phyloP scores from a whole-genome alignment of 108 stramenopile genomes.

The Fistulifera solaris region DNA sequence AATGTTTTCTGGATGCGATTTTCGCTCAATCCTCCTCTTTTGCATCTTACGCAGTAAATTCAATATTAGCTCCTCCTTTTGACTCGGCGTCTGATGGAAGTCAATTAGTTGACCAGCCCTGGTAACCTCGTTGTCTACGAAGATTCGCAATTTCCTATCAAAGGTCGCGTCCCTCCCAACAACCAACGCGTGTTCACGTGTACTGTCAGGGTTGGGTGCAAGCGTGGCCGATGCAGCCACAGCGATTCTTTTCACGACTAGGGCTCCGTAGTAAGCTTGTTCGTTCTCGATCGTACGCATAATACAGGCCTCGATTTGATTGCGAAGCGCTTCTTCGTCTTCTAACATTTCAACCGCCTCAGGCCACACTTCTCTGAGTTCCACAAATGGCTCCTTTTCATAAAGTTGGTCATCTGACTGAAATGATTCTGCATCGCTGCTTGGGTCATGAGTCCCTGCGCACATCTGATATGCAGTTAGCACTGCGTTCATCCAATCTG shows the following conservation, averaged over 20 bases:
- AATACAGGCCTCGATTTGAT: constrained; percentile 46
- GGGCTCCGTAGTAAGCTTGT: constrained; percentile 67
- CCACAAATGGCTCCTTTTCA: constrained; percentile 36
- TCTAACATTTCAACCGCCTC: constrained; percentile 67
- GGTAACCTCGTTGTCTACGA: constrained; percentile 41
- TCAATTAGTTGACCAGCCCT: constrained; percentile 32
- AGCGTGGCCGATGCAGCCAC: constrained; percentile 55
- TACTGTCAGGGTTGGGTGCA: constrained; percentile 27
- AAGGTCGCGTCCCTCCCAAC: constrained; percentile 33
- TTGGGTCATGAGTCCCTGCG: constrained; percentile 8
- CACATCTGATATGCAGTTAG: constrained; percentile 57
- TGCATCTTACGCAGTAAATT: constrained; percentile 33
- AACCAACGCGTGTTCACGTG: constrained; percentile 35
- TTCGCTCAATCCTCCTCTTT: not conserved
- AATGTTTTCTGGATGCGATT: too few species aligned
- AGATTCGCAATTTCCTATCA: constrained; percentile 46
- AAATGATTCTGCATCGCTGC: constrained; percentile 5
- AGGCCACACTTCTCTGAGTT: constrained; percentile 61
- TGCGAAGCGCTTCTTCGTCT: constrained; percentile 45
- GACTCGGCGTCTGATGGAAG: constrained; percentile 48
- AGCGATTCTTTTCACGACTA: constrained; percentile 61
- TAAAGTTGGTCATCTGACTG: constrained; percentile 6
- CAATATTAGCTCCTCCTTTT: constrained; percentile 59
- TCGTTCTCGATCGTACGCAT: constrained; percentile 78
- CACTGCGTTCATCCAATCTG: constrained; percentile 54